These are phyloP conservation scores for Cupressus sempervirens DNA, from an alignment of 75 land plant genomes.

Conservation along the genomic window DNA sequence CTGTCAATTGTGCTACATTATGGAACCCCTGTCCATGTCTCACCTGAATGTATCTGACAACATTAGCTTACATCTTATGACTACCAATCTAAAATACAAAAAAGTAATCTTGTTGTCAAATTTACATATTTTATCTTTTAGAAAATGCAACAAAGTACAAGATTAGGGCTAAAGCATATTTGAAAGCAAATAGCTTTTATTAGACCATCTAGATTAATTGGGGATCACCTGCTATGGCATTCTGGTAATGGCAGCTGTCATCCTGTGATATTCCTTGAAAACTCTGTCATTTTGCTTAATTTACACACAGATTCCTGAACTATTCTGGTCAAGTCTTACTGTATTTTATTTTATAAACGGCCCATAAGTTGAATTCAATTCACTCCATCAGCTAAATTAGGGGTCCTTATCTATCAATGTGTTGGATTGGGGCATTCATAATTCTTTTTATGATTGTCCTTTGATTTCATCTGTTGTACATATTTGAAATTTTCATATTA, in stretches of 20 bases:
- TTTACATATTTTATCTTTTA: background rate
- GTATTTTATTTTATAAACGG: background rate
- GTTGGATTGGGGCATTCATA: background rate
- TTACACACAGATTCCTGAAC: background rate
- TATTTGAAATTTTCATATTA: too few species aligned
- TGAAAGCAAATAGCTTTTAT: background rate
- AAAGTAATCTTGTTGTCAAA: slow-evolving; percentile 3
- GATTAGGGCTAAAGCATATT: background rate
- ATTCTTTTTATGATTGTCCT: background rate
- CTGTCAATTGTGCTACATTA: slow-evolving; percentile 76
- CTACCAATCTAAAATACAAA: background rate
- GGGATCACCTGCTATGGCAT: background rate
- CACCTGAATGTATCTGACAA: slow-evolving; percentile 33
- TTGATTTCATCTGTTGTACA: background rate
- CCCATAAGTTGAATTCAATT: background rate
- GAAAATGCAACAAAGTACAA: background rate
- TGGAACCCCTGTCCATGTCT: slow-evolving; percentile 95
- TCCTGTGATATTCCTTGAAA: background rate
- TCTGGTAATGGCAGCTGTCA: background rate
- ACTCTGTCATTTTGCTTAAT: background rate
- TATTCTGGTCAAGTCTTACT: background rate
- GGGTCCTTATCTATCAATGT: background rate
- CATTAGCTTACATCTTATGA: background rate
- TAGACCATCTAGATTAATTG: background rate
- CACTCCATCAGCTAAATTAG: background rate